Conservation (phyloP, 2,329 filamentous ascomycete genomes). For the Cryphonectria carpinicola region DNA sequence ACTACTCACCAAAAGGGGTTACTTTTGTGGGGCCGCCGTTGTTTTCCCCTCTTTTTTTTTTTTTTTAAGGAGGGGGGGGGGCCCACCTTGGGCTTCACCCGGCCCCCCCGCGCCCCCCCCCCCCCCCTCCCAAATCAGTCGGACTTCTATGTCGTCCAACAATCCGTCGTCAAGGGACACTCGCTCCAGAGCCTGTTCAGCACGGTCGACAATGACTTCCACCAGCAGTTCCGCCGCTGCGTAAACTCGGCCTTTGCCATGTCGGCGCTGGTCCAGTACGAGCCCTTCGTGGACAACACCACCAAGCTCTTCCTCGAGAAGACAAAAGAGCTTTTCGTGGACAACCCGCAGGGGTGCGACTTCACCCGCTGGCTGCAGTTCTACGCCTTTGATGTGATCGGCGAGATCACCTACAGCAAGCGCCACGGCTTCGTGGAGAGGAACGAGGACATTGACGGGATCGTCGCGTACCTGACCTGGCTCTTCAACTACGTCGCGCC, state of each 20-base stretch:
- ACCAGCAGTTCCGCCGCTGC: constrained; percentile 73
- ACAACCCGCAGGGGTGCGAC: constrained; percentile 55
- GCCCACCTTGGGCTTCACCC: no score
- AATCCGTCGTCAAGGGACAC: constrained; percentile 70
- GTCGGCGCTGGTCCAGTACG: constrained; percentile 76
- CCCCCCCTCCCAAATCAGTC: no score
- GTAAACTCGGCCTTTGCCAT: constrained; percentile 80
- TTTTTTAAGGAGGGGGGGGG: no score
- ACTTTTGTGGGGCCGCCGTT: no score
- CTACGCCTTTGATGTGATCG: constrained; percentile 82
- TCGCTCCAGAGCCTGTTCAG: constrained; percentile 75
- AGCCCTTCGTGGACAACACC: constrained; percentile 78
- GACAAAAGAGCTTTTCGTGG: constrained; percentile 60
- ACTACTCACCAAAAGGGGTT: no score
- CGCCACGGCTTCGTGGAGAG: constrained; percentile 75
- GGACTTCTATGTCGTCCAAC: constrained; percentile 80
- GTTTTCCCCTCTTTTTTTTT: no score
- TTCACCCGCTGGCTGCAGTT: constrained; percentile 77
- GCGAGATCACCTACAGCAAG: constrained; percentile 76
- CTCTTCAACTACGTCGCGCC: constrained; percentile 75
- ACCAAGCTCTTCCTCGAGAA: constrained; percentile 71
- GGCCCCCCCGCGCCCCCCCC: no score
- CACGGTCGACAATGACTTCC: constrained; percentile 74
- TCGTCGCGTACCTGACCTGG: constrained; percentile 65
- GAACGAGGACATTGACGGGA: constrained; percentile 76